A percentile compares a stretch with the other conserved stretches of the same genome.
Evolutionary conservation across 805 yeast species (phyloP).

Genomic region (Wickerhamiella vanderwaltii): DNA sequence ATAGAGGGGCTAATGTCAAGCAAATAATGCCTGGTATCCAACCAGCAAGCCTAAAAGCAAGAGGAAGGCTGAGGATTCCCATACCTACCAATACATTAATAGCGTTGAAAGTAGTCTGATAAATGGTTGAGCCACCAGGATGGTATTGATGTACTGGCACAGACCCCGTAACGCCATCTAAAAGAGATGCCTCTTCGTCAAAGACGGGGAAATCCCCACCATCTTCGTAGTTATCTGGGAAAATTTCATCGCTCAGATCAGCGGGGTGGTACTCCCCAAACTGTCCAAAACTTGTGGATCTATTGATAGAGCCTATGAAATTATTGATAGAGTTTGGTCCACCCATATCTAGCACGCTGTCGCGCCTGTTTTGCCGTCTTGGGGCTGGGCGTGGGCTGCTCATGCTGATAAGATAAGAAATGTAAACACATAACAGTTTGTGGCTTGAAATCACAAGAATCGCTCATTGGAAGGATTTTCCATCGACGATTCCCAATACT

Average conservation of each 20-base stretch:
- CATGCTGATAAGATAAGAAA: background rate
- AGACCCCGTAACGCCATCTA: background rate
- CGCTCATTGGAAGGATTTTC: background rate
- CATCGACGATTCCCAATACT: background rate
- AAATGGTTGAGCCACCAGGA: constrained; percentile 34
- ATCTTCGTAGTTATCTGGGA: background rate
- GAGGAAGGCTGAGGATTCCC: constrained; percentile 54
- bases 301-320: constrained; percentile 1
- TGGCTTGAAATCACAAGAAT: background rate
- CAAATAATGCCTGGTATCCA: constrained; percentile 49
- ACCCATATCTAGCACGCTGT: constrained; percentile 8
- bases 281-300: constrained; percentile 24
- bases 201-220: constrained; percentile 2
- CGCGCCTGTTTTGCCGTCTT: background rate
- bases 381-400: background rate
- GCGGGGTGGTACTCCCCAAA: constrained; percentile 5
- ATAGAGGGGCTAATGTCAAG: constrained; percentile 45
- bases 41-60: constrained; percentile 53
- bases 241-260: background rate
- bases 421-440: no score
- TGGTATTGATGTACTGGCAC: background rate
- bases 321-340: constrained; percentile 10
- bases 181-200: background rate
- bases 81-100: constrained; percentile 57
- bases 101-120: constrained; percentile 56